Evolutionary conservation across 768 basidiomycete species (phyloP).

Genomic region (Cystofilobasidium macerans): DNA sequence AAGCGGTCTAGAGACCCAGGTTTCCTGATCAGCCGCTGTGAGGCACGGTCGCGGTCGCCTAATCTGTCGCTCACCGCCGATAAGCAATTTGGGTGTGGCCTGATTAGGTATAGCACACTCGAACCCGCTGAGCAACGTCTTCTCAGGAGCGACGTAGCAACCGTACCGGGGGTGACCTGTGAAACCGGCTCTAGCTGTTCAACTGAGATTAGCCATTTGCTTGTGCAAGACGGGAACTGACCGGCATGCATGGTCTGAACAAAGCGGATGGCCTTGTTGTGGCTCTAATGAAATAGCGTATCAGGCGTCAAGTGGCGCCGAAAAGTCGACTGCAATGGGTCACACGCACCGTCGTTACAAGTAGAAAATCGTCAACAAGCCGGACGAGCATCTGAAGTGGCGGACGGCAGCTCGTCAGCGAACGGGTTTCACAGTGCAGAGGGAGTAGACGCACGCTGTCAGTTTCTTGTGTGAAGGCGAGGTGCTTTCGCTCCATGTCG

Average conservation of each 20-base stretch:
- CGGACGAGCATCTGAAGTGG: constrained; percentile 57
- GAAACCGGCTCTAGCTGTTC: too few relatives aligned
- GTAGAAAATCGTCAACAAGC: constrained; percentile 89
- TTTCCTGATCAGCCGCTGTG: not conserved
- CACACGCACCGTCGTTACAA: constrained; percentile 54
- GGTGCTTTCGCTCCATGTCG: constrained; percentile 59
- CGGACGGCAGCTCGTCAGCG: not conserved
- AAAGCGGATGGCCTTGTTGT: constrained; percentile 20
- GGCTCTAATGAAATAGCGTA: not conserved
- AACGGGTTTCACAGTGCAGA: not conserved
- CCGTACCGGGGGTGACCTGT: constrained; percentile 85
- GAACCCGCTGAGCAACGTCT: constrained; percentile 73
- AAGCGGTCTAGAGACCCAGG: constrained; percentile 49
- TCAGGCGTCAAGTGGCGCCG: not conserved
- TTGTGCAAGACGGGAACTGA: not conserved
- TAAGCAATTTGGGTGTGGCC: not conserved
- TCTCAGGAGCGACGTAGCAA: constrained; percentile 75
- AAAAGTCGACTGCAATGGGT: too few relatives aligned
- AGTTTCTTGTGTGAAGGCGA: constrained; percentile 46
- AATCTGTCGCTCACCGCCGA: too few relatives aligned
- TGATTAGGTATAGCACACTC: constrained; percentile 32
- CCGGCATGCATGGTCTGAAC: constrained; percentile 24
- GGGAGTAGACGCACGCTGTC: constrained; percentile 49
- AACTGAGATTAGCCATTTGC: too few relatives aligned
- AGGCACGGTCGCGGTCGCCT: too few relatives aligned